These are phyloP conservation scores for Chimonanthus salicifolius DNA, from an alignment of 164 flowering plant genomes.

Conservation along the genomic window DNA sequence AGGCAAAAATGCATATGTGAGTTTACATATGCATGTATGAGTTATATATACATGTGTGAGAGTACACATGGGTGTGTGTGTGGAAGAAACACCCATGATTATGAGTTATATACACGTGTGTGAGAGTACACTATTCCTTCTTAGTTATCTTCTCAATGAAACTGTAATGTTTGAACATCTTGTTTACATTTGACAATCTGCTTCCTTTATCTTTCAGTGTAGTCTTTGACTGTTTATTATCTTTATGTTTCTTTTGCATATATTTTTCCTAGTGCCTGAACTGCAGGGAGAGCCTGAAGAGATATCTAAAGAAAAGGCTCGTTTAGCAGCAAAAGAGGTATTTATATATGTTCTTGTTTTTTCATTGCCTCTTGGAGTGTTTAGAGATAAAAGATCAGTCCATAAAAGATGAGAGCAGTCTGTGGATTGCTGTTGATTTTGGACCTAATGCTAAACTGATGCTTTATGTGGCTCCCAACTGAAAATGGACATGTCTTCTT, in stretches of 20 bases:
- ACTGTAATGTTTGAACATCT: neutral
- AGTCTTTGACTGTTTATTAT: neutral
- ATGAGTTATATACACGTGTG: too few species aligned
- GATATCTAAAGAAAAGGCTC: constrained; percentile 90
- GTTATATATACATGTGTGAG: too few species aligned
- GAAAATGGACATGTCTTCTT: neutral
- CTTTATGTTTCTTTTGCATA: neutral
- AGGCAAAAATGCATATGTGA: too few species aligned
- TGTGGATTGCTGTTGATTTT: neutral
- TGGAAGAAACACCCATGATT: too few species aligned
- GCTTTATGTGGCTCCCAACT: neutral
- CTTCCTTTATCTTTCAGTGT: neutral
- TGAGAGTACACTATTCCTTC: neutral
- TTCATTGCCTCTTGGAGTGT: neutral
- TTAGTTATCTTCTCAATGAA: neutral
- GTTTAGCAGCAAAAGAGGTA: constrained; percentile 81
- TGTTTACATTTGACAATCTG: neutral
- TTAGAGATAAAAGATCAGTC: neutral
- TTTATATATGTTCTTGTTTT: neutral
- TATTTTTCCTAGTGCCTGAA: constrained; percentile 61
- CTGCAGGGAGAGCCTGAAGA: constrained; percentile 96
- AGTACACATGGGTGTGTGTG: too few species aligned
- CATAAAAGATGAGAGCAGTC: neutral
- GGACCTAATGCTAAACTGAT: neutral
- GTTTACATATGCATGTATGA: too few species aligned